Conservation (phyloP, 495 filamentous ascomycete genomes). For the Neurospora sp. region DNA sequence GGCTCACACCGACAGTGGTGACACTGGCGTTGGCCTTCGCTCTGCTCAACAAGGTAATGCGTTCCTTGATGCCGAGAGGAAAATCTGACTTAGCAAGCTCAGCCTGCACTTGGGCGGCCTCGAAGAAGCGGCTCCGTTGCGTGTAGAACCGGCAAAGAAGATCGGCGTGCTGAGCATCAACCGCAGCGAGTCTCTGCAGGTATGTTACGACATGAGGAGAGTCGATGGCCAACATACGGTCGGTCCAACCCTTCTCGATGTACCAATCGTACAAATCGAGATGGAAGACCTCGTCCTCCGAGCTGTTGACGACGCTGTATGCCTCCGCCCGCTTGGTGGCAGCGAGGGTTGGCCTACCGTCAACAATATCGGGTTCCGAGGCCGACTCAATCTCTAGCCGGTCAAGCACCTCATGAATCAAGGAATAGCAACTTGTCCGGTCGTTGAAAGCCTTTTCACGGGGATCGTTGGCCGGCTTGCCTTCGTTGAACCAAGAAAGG, state of each 20-base stretch:
- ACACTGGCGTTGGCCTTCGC: conserved; percentile 82
- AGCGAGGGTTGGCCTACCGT: conserved; percentile 65
- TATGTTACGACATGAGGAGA: conserved; percentile 83
- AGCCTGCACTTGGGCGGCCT: conserved; percentile 78
- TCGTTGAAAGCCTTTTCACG: conserved; percentile 55
- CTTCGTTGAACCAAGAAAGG: conserved; percentile 52
- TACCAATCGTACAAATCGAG: conserved; percentile 97
- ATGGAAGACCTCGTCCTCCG: conserved; percentile 84
- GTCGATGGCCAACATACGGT: conserved; percentile 72
- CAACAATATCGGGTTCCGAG: conserved; percentile 56
- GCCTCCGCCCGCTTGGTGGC: conserved; percentile 77
- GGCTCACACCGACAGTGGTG: conserved; percentile 56
- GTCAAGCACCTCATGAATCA: conserved; percentile 68
- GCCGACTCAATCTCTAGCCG: conserved; percentile 61
- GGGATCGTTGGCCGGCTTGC: conserved; percentile 52
- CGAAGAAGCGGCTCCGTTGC: conserved; percentile 65
- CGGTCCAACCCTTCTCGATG: conserved; percentile 65
- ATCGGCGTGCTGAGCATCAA: conserved; percentile 67
- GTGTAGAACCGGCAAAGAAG: conserved; percentile 88
- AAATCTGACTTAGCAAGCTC: conserved; percentile 76
- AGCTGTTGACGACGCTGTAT: conserved; percentile 74
- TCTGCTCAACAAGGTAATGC: conserved; percentile 80
- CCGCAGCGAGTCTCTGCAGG: conserved; percentile 58
- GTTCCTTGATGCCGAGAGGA: conserved; percentile 57
- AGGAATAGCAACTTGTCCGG: conserved; percentile 69